phyloP scores from a whole-genome alignment of 1,284 basidiomycete species.

The Phlebopus sp. region DNA sequence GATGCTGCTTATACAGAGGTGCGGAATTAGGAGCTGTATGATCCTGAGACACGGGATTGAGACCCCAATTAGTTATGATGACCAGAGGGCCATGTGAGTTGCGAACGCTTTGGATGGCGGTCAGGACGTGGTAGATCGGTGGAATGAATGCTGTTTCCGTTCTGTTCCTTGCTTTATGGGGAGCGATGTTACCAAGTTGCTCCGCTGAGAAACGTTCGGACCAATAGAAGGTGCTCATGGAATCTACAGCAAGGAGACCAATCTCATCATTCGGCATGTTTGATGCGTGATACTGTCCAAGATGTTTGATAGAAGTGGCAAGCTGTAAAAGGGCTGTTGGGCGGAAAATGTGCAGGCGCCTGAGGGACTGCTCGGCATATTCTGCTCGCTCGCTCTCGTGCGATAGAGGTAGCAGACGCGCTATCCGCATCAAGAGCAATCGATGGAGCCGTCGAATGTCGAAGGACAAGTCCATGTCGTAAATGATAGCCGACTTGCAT shows the following conservation, averaged over 20 bases:
- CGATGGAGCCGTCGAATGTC: constrained; percentile 50
- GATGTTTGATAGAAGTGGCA: constrained; percentile 57
- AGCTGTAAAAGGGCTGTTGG: constrained; percentile 66
- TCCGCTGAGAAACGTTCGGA: constrained; percentile 65
- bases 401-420: constrained; percentile 20
- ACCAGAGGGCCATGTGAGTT: constrained; percentile 50
- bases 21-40: constrained; percentile 21
- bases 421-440: constrained; percentile 45
- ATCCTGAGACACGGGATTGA: constrained; percentile 35
- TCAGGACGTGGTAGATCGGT: constrained; percentile 44
- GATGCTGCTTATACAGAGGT: constrained; percentile 50
- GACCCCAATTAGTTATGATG: constrained; percentile 65
- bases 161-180: constrained; percentile 14
- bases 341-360: constrained; percentile 61
- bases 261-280: constrained; percentile 52
- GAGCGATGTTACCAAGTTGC: constrained; percentile 38
- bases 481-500: constrained; percentile 59
- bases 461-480: constrained; percentile 69
- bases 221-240: constrained; percentile 77
- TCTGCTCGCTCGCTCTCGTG: constrained; percentile 22
- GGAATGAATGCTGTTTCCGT: constrained; percentile 25
- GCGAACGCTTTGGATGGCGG: constrained; percentile 51
- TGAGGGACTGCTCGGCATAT: constrained; percentile 44
- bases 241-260: constrained; percentile 68
- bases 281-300: constrained; percentile 54